Evolutionary conservation across 768 basidiomycete species (phyloP), one percentile per base, ranked within the genome.

Genomic region (Gloeostereum incarnatum): DNA sequence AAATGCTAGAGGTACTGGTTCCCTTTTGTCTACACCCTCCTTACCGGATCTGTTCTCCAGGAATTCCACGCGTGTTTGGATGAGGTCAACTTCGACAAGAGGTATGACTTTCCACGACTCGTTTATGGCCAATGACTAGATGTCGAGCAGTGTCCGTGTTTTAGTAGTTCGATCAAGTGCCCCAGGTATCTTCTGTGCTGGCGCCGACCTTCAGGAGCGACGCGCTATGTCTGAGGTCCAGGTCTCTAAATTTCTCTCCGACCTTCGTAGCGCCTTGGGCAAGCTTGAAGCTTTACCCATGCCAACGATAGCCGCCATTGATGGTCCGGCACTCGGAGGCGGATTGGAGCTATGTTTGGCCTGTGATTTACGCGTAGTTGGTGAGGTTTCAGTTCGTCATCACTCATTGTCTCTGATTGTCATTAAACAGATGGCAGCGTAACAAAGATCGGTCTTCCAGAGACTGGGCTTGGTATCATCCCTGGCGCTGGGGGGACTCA

Each of bases 401-500:
- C 13, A n/a, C 4, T 13, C 4, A 16, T 11, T 20, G n/a, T 18
- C 22, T 19, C 14, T 31, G 4, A 6, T 14, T 18, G 24, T 25
- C 13, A 36, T 42, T 27, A 34, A 36, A 8, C 48, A 86, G 81
- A 70, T 1, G 64, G 72, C 45, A 53, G 58, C 38, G 89, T 88
- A 29, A 78, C 80, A 37, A 91, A 90, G 60, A 83, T 97, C 35
- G 89, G 91, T 5, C 62, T 97, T 6, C 90, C 92, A 1, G 90
- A 93, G 54, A 82, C 68, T 16, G 57, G 65, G 18, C 77, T 69
- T 39, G 90, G 78, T 6, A 92, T 93, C 40, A 93, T 93, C 31
- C 90, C 90, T 11, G 90, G 89, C 33, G 89, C 88, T 16, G 90
- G 90, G 3, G 90, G 89, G 4, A 92, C 90, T 1, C 90, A 93